A percentile compares a stretch with the other conserved stretches of the same genome.
These are phyloP conservation scores for Podospora anserina DNA, from an alignment of 495 filamentous ascomycete species.

Conservation along the genomic window DNA sequence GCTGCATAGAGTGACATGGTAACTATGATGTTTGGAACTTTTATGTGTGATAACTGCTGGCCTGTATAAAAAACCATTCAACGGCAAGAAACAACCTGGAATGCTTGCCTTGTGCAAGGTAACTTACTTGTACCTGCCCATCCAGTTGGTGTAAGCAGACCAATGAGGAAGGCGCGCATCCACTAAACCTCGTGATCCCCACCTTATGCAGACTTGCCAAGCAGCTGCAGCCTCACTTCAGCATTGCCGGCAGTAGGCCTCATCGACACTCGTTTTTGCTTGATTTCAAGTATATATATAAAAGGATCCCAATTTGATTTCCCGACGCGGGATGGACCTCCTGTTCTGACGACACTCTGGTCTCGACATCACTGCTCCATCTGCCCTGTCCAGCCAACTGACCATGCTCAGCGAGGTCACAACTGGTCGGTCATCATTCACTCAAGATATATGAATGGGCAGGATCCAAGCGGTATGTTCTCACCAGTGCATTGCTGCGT, in stretches of 20 bases:
- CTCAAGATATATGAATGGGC: background rate
- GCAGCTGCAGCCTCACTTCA: background rate
- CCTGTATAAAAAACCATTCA: too few species aligned
- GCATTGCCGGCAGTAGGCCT: background rate
- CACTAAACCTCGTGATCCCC: background rate
- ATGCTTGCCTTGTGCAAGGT: background rate
- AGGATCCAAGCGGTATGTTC: background rate
- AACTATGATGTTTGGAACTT: too few species aligned
- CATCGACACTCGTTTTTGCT: background rate
- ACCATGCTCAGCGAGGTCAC: background rate
- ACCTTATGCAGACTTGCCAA: background rate
- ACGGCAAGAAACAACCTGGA: too few species aligned
- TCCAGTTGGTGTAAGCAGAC: background rate
- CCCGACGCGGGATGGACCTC: too few species aligned
- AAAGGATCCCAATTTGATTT: too few species aligned
- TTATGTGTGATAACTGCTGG: too few species aligned
- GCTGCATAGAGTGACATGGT: slow-evolving; percentile 47
- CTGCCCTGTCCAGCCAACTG: background rate
- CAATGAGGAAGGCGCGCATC: background rate
- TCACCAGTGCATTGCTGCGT: background rate
- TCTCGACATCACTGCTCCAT: too few species aligned
- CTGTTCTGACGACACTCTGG: too few species aligned
- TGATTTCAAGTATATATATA: background rate
- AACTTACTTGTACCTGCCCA: too few species aligned
- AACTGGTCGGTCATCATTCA: background rate